These are phyloP conservation scores for Chaetomium globosum DNA, from an alignment of 2,329 filamentous ascomycete species.

Conservation along the genomic window DNA sequence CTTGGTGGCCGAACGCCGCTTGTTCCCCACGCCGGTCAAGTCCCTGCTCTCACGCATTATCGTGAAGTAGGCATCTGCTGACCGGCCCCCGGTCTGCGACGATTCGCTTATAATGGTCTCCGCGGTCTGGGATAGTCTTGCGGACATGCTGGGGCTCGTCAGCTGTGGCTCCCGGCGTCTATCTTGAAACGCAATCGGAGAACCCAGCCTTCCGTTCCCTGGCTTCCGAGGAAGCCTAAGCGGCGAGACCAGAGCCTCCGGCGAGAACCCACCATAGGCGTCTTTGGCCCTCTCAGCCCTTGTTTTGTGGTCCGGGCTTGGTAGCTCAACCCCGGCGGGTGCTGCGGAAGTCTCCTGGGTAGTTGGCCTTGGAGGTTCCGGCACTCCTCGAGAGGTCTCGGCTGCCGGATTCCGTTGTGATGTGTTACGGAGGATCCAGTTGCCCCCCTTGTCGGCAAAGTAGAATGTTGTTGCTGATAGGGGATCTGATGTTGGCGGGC, in stretches of 20 bases:
- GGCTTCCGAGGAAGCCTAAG: constrained; percentile 34
- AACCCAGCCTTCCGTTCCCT: constrained; percentile 37
- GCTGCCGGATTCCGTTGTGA: constrained; percentile 16
- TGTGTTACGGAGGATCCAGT: constrained; percentile 54
- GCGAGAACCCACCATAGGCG: constrained; percentile 27
- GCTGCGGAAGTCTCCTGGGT: constrained; percentile 12
- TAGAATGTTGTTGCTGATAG: constrained; percentile 53
- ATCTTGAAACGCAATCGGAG: constrained; percentile 38
- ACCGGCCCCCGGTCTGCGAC: constrained; percentile 29
- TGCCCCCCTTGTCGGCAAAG: constrained; percentile 55
- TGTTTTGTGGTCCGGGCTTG: constrained; percentile 35
- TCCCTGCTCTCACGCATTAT: constrained; percentile 29
- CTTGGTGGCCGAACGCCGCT: constrained; percentile 25
- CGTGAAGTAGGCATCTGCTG: constrained; percentile 25
- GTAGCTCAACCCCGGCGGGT: constrained; percentile 28
- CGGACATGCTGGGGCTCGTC: constrained; percentile 47
- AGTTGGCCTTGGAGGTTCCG: constrained; percentile 5
- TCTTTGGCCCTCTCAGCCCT: constrained; percentile 35
- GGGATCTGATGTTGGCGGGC: constrained; percentile 51
- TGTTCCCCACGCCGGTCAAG: constrained; percentile 25
- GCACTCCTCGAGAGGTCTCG: neutral
- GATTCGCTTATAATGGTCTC: constrained; percentile 31
- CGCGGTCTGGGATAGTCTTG: constrained; percentile 36
- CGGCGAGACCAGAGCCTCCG: constrained; percentile 31
- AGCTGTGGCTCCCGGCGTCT: constrained; percentile 37